Base-by-base conservation (phyloP, 306 rosid genomes). In the Prunus kanzakura region DNA sequence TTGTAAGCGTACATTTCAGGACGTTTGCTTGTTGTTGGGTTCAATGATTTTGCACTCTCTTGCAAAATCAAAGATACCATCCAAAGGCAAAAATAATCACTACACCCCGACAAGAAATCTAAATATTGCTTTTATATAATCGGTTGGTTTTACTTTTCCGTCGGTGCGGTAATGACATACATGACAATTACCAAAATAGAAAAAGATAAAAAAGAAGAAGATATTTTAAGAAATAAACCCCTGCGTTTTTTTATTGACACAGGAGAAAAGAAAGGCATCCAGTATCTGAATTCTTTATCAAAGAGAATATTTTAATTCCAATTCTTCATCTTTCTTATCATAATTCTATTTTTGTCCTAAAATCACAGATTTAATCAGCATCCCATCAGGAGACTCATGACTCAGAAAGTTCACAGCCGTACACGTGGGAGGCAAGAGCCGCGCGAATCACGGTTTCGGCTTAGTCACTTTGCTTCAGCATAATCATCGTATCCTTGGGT, bases 371-470 rank as follows among this genome's bases (percentile, higher is more conserved):
- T 38, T 38, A 38, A 38, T 38, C 2, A 38, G 43, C 43, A 13
- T 3, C 52, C 16, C 52, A 47, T 47, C 4, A 47, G 1, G 52
- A 3, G 16, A 1, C 14, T 47, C 4, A 47, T 4, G 52, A 47
- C 14, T 47, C 51, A 11, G 3, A 35, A 47, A 47, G 52, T 1
- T 52, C 23, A 4, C 20, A 15, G 16, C 58, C 9, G 18, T 12
- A 25, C 32, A 60, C 35, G 35, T 29, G 45, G 67, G 43, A 29
- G 15, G 56, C 11, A 2, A n/a, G 27, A 46, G 13, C 50, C 13
- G 50, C 80, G 62, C 62, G 19, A 54, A 79, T 72, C 69, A 54
- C 68, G 78, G 74, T 72, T 79, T 72, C 69, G 67, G 27, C 67
- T 18, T 35, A 12, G 2, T 18, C 58, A 11, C 11, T 13, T 49